Conservation (phyloP, 1,139 yeast species). For the Wickerhamiella pararugosa region DNA sequence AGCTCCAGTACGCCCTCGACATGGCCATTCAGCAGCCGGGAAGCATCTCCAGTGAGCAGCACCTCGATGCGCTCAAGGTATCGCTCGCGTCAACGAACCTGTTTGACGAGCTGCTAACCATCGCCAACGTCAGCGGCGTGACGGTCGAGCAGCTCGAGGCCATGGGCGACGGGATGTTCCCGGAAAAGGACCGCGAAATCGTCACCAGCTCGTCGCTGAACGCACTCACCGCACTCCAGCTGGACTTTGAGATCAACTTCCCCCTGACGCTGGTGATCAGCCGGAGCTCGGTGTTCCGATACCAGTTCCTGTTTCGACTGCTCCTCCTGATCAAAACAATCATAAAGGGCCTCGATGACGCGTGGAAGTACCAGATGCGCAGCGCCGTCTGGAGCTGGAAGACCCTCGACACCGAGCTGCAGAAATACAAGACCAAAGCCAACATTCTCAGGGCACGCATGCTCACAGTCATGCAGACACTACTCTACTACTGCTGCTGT, state of each 20-base stretch:
- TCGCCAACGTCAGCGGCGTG: slow-evolving; percentile 33
- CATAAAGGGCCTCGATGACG: slow-evolving; percentile 41
- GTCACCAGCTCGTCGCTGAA: slow-evolving; percentile 13
- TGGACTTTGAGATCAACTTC: slow-evolving; percentile 63
- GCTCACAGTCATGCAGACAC: slow-evolving; percentile 42
- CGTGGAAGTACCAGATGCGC: slow-evolving; percentile 62
- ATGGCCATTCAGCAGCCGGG: slow-evolving; percentile 30
- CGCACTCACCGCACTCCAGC: slow-evolving; percentile 43
- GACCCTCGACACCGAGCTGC: slow-evolving; percentile 30
- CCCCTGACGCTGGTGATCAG: slow-evolving; percentile 69
- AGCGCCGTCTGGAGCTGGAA: slow-evolving; percentile 52
- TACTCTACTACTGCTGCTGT: slow-evolving; percentile 40
- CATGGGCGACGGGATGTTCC: slow-evolving; percentile 27
- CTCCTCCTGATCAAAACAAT: slow-evolving; percentile 48
- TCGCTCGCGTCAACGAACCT: slow-evolving; percentile 22
- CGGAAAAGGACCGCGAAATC: neutral
- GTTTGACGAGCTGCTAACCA: slow-evolving; percentile 46
- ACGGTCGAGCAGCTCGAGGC: slow-evolving; percentile 34
- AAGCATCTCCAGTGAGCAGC: slow-evolving; percentile 26
- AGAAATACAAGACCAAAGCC: slow-evolving; percentile 44
- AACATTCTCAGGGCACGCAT: slow-evolving; percentile 46
- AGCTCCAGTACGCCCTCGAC: slow-evolving; percentile 28
- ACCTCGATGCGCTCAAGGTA: slow-evolving; percentile 26
- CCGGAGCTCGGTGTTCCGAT: slow-evolving; percentile 58
- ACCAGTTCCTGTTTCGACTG: slow-evolving; percentile 67